Percentiles rank a stretch among this genome's conserved stretches.
Conservation (phyloP, 176 grass and related monocot species). For the Urochloa ruziziensis region DNA sequence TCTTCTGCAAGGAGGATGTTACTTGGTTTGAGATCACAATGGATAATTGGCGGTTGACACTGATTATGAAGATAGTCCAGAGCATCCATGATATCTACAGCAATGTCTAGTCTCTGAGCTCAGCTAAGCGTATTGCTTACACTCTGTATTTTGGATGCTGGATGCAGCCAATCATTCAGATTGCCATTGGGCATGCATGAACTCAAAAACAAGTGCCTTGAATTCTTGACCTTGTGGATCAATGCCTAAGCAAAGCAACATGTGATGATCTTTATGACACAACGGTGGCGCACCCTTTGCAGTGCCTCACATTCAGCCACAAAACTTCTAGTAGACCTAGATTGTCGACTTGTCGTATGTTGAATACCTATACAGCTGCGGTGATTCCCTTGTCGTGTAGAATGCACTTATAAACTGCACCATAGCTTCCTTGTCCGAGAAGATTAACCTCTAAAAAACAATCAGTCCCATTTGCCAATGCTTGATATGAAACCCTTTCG, state of each 20-base stretch:
- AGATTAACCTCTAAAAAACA: slow-evolving; percentile 10
- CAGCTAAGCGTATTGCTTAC: background rate
- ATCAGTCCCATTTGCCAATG: background rate
- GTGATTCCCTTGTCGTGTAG: background rate
- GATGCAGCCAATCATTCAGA: slow-evolving; percentile 38
- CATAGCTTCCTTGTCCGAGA: slow-evolving; percentile 23
- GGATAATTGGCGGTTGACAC: slow-evolving; percentile 21
- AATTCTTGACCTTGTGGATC: slow-evolving; percentile 36
- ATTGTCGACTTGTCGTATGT: background rate
- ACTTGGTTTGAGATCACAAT: slow-evolving; percentile 64
- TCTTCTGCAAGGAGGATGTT: slow-evolving; percentile 55
- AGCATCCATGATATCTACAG: slow-evolving; percentile 3
- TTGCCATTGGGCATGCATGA: slow-evolving; percentile 29
- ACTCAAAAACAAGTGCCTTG: slow-evolving; percentile 30
- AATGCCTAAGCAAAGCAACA: slow-evolving; percentile 29
- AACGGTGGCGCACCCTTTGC: slow-evolving; percentile 21
- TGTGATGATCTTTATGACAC: slow-evolving; percentile 36
- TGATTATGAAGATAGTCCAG: slow-evolving; percentile 30
- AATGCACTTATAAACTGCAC: slow-evolving; percentile 21
- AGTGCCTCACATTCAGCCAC: slow-evolving; percentile 25
- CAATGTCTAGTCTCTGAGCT: slow-evolving; percentile 11
- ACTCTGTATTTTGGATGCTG: background rate
- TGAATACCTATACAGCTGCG: slow-evolving; percentile 31
- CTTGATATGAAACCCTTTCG: slow-evolving; percentile 20
- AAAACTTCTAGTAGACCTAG: slow-evolving; percentile 32